Percentiles rank a stretch among this genome's conserved stretches.
Conservation (phyloP, 257 asterid species). For the Anisodus tanguticus region DNA sequence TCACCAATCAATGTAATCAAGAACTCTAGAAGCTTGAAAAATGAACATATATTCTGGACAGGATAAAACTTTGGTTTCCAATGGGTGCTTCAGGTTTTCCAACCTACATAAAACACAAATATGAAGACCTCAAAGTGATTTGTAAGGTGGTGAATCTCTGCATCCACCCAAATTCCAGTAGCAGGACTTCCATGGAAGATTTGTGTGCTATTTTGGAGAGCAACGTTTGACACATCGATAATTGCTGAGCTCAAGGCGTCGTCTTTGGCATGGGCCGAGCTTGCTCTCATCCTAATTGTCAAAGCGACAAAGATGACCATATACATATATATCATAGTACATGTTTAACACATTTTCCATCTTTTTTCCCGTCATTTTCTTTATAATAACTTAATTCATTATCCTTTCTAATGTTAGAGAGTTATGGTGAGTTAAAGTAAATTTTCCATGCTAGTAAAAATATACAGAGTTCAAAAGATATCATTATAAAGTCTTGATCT, state of each 20-base stretch:
- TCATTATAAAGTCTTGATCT: conserved; percentile 32
- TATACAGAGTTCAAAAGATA: conserved; percentile 29
- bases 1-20: no score
- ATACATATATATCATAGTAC: neutral
- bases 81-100: no score
- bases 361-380: neutral
- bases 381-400: conserved; percentile 22
- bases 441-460: conserved; percentile 39
- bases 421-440: conserved; percentile 39
- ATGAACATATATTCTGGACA: no score
- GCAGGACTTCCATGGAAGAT: conserved; percentile 62
- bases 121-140: conserved; percentile 76
- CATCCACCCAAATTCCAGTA: conserved; percentile 52
- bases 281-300: conserved; percentile 66
- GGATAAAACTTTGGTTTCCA: no score
- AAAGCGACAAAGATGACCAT: conserved; percentile 42
- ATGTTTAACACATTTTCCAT: neutral
- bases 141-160: conserved; percentile 75
- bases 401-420: conserved; percentile 19
- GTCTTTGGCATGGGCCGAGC: conserved; percentile 96
- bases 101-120: conserved; percentile 28
- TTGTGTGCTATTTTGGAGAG: conserved; percentile 67
- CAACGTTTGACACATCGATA: conserved; percentile 68
- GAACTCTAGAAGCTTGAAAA: no score
- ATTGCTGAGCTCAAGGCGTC: conserved; percentile 74